These are phyloP conservation scores for Trichophyton schoenleinii DNA, from an alignment of 2,329 filamentous ascomycete genomes.

Conservation along the genomic window DNA sequence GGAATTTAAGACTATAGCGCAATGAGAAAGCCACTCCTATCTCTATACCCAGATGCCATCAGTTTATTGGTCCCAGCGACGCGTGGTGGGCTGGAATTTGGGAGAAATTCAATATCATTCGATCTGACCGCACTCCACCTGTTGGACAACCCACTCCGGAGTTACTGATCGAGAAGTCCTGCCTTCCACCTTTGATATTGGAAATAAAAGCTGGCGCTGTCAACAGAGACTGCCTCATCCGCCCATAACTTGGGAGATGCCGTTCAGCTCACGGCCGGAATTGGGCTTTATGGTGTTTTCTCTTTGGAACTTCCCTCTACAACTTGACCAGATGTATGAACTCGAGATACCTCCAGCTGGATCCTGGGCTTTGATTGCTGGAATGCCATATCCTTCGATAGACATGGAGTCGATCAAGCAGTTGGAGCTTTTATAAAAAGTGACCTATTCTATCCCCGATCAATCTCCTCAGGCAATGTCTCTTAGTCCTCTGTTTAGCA, in stretches of 20 bases:
- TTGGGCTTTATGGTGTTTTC: slow-evolving; percentile 22
- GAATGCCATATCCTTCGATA: slow-evolving; percentile 28
- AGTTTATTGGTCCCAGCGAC: slow-evolving; percentile 15
- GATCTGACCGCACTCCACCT: slow-evolving; percentile 25
- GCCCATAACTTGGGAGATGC: slow-evolving; percentile 38
- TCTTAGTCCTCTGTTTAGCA: no score
- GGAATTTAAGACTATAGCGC: neutral
- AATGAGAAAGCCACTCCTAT: slow-evolving; percentile 6
- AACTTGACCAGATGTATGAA: slow-evolving; percentile 39
- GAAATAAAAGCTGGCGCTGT: slow-evolving; percentile 21
- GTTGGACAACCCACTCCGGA: slow-evolving; percentile 18
- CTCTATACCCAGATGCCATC: slow-evolving; percentile 18
- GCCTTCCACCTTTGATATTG: slow-evolving; percentile 10
- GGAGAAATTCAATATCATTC: slow-evolving; percentile 23
- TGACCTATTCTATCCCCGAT: slow-evolving; percentile 35
- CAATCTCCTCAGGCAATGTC: no score
- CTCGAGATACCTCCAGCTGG: slow-evolving; percentile 31
- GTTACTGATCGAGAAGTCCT: slow-evolving; percentile 23
- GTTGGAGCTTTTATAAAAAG: slow-evolving; percentile 37
- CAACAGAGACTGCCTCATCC: slow-evolving; percentile 39
- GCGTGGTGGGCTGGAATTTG: slow-evolving; percentile 21
- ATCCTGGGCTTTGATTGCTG: slow-evolving; percentile 39
- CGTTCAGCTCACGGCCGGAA: slow-evolving; percentile 7
- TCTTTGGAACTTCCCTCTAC: slow-evolving; percentile 40
- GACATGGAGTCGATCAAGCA: slow-evolving; percentile 30